These are phyloP conservation scores for Linderina pennispora DNA, from an alignment of 192 early-diverging fungal species.

Conservation along the genomic window DNA sequence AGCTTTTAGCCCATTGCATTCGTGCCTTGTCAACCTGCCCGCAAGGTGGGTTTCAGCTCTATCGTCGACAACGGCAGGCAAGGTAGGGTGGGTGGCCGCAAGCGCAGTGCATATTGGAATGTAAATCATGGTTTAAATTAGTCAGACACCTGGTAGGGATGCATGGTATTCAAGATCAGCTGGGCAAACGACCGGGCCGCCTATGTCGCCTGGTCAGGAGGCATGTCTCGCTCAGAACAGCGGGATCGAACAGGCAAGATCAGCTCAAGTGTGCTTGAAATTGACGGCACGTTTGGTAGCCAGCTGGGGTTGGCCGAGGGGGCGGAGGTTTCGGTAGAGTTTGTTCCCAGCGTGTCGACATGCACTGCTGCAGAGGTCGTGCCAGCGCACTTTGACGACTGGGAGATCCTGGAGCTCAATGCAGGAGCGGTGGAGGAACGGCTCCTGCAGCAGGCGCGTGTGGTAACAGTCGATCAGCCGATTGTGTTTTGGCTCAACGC, in stretches of 20 bases:
- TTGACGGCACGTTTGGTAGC: slow-evolving; percentile 64
- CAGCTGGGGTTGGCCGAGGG: slow-evolving; percentile 60
- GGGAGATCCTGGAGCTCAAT: slow-evolving; percentile 76
- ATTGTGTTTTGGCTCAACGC: slow-evolving; percentile 70
- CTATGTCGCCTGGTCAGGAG: slow-evolving; percentile 39
- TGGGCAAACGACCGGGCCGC: slow-evolving; percentile 11
- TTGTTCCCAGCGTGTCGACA: slow-evolving; percentile 49
- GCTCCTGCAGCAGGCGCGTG: slow-evolving; percentile 62
- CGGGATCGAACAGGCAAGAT: slow-evolving; percentile 10
- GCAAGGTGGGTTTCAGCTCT: slow-evolving; percentile 65
- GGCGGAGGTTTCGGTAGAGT: slow-evolving; percentile 53
- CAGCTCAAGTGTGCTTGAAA: slow-evolving; percentile 47
- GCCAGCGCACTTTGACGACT: slow-evolving; percentile 66
- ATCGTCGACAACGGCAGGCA: slow-evolving; percentile 51
- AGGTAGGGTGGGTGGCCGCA: too few species aligned
- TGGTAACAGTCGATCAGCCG: slow-evolving; percentile 59
- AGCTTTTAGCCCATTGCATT: slow-evolving; percentile 54
- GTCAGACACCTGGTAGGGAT: slow-evolving; percentile 8
- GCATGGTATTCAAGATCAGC: slow-evolving; percentile 29
- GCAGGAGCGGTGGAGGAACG: slow-evolving; percentile 68
- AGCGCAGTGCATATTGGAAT: too few species aligned
- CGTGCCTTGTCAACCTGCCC: slow-evolving; percentile 73
- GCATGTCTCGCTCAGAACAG: slow-evolving; percentile 12
- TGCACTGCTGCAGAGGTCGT: slow-evolving; percentile 62
- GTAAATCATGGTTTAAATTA: slow-evolving; percentile 1